Conservation (phyloP, 2,329 filamentous ascomycete genomes). For the Colletotrichum sp. region DNA sequence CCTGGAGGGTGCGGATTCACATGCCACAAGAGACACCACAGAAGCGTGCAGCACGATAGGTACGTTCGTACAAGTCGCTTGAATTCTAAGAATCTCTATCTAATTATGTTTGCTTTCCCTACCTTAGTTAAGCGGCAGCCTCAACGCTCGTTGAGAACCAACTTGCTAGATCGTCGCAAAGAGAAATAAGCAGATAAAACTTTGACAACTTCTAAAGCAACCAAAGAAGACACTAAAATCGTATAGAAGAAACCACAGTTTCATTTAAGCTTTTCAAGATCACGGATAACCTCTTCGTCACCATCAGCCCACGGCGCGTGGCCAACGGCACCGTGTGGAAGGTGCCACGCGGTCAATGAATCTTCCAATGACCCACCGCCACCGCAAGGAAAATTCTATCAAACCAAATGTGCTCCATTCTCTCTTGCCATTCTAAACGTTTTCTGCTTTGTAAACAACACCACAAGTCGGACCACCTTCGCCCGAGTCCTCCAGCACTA, state of each 20-base stretch:
- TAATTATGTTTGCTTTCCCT: too few species aligned
- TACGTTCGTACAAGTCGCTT: too few species aligned
- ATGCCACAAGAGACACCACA: too few species aligned
- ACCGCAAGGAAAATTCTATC: background rate
- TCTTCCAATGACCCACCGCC: background rate
- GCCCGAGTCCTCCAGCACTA: background rate
- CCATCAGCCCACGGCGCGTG: background rate
- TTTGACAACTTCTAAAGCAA: background rate
- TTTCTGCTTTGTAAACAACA: background rate
- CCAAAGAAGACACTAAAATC: background rate
- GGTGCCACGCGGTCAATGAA: background rate
- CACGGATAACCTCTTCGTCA: background rate
- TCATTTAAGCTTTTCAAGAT: background rate
- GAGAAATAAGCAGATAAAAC: background rate
- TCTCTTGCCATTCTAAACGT: background rate
- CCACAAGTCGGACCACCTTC: background rate
- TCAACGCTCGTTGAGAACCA: background rate
- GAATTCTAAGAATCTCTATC: too few species aligned
- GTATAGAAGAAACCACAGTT: background rate
- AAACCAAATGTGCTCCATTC: background rate
- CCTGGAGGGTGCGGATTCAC: too few species aligned
- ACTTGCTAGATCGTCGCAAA: accelerated
- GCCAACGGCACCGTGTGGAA: background rate
- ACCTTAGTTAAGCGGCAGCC: too few species aligned
- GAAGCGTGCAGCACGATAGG: too few species aligned